Evolutionary conservation across 345 rosid genomes (phyloP), one percentile per base, ranked within the genome.

Genomic region (Limnanthes douglasii): DNA sequence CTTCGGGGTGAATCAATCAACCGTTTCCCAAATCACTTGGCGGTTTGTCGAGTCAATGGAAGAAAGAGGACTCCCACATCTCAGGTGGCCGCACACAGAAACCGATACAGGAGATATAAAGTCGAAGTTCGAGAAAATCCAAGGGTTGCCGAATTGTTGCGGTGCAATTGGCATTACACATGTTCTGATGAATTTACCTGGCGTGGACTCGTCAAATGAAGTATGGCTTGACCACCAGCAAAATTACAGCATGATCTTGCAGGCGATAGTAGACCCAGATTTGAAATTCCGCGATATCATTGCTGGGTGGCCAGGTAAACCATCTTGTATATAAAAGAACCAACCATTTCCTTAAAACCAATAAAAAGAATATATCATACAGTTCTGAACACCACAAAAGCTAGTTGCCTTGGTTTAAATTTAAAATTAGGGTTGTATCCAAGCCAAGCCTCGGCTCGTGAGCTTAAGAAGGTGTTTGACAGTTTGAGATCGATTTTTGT

Each of bases 11-110:
- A 67, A 75, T 30, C 93, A 72, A 40, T 80, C 93, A 16, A 68
- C 74, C 11, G 79, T 80, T 45, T 72, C 93, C 13, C 93, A 75
- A 32, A 43, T 75, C 59, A 80, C 86, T 40, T 75, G 82, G 82
- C 62, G 86, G 33, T 80, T 70, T 50, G 86, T 80, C 29, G 86
- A 72, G 55, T 70, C 86, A 41, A 65, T 72, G 86, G 86, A 80
- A 51, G 79, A 69, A 56, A 65, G 61, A 63, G 82, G 70, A 3
- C 40, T 66, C 13, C 65, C 45, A 21, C 86, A 75, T 59, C 70
- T 80, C 61, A 46, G 46, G 6, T 75, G 86, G 93, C 93, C 93
- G 37, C 47, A 59, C 23, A 42, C 60, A 1, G 65, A 62, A 51
- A 50, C 53, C 3, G 73, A 75, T 19, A 50, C 54, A 44, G 79